Percentiles rank a stretch among this genome's conserved stretches.
These are phyloP conservation scores for Gomphus bonarii DNA, from an alignment of 1,284 basidiomycete species.

Conservation along the genomic window DNA sequence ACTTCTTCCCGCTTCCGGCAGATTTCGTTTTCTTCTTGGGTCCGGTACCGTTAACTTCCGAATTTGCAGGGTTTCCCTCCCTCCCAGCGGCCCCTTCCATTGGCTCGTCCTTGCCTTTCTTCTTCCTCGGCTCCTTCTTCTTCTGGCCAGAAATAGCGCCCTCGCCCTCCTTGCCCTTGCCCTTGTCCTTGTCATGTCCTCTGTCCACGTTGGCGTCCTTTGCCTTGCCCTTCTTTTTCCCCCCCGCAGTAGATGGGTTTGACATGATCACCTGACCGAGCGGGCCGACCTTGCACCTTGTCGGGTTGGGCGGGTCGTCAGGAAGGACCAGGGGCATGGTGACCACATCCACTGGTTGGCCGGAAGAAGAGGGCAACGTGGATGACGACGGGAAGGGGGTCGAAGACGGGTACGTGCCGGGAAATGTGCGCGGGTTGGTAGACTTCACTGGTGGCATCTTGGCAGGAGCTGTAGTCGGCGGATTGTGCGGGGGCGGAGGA, in stretches of 20 bases:
- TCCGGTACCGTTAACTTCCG: slow-evolving; percentile 7
- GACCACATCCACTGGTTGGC: not conserved
- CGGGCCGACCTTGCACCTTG: slow-evolving; percentile 63
- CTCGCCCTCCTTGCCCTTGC: slow-evolving; percentile 12
- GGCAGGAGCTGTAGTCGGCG: not conserved
- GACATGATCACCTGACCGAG: slow-evolving; percentile 56
- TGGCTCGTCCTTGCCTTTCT: slow-evolving; percentile 6
- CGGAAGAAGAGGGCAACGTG: slow-evolving; percentile 7
- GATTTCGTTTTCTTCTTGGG: slow-evolving; percentile 7
- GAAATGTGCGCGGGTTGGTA: not conserved
- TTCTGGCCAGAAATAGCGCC: not conserved
- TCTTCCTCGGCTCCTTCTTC: slow-evolving; percentile 9
- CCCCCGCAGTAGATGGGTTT: slow-evolving; percentile 19
- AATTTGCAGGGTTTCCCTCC: not conserved
- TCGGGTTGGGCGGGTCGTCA: slow-evolving; percentile 49
- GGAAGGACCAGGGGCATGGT: slow-evolving; percentile 31
- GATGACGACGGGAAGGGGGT: slow-evolving; percentile 11
- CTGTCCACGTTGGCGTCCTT: slow-evolving; percentile 20
- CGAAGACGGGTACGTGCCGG: not conserved
- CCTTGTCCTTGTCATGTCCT: slow-evolving; percentile 12
- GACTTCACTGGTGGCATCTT: not conserved
- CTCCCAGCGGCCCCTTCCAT: not conserved
- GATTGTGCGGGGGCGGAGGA: slow-evolving; percentile 7
- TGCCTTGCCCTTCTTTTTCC: slow-evolving; percentile 31
- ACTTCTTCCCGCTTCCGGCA: slow-evolving; percentile 4